Evolutionary conservation across 192 early-diverging fungal genomes (phyloP), one percentile per base, ranked within the genome.

Genomic region (Dissophora ornata): DNA sequence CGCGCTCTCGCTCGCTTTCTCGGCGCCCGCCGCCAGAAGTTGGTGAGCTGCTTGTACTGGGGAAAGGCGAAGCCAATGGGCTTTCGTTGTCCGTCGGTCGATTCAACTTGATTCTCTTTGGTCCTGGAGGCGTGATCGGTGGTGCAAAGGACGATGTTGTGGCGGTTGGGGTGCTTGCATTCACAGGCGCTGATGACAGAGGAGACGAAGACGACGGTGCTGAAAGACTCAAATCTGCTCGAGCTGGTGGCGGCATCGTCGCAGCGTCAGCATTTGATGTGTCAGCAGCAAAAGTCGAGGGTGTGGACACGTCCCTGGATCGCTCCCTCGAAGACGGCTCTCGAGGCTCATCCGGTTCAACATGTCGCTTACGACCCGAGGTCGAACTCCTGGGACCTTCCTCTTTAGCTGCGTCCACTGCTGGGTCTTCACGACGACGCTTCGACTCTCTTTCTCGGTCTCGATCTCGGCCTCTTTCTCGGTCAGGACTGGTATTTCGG

Each of bases 51-150:
- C 46, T 24, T 10, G 53, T 38, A 19, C 32, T 53, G 2, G 24
- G 53, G 16, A 71, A 34, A 29, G 54, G 60, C 13, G 54, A 57
- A 5, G 15, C n/a, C 8, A 57, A 49, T 13, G 55, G 69, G 40
- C 54, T 57, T 8, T 57, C 69, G 28, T 40, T 32, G 19, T 62
- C 59, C 4, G 61, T 45, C 3, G 69, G 69, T 44, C 69, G 59
- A 34, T 71, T 71, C 47, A 71, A 19, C 36, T 71, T 71, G 46
- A 71, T 71, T 4, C 60, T 25, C 34, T 71, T 71, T 2, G 69
- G 47, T 29, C 69, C 69, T 33, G 59, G 13, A 4, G 47, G 26
- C 6, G 55, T 3, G n/a, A n/a, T 6, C 10, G 18, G 18, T n/a
- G 44, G 44, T n/a, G 44, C 18, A n/a, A 4, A 18, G 4, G 53